These are phyloP conservation scores for Hymenoscyphus fraxineus DNA, from an alignment of 2,329 filamentous ascomycete genomes.

Conservation along the genomic window DNA sequence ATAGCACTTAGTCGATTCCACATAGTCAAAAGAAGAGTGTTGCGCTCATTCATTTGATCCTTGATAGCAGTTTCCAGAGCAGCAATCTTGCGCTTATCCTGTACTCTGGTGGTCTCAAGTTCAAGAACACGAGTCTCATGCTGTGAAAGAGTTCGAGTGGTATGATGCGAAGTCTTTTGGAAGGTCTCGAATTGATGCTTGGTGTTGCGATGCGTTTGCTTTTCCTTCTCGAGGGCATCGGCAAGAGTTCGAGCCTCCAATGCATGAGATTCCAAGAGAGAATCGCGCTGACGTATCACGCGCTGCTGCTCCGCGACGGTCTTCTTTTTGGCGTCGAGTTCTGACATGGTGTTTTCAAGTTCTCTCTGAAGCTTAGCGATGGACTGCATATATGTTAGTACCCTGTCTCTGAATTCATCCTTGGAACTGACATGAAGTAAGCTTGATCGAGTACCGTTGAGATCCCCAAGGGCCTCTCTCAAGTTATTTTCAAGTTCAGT, in stretches of 20 bases:
- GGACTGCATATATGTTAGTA: conserved; percentile 47
- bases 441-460: conserved; percentile 79
- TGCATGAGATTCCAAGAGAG: conserved; percentile 80
- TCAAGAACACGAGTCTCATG: conserved; percentile 83
- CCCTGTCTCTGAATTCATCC: not conserved
- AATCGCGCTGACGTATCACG: conserved; percentile 83
- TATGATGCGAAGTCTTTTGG: conserved; percentile 81
- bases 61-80: conserved; percentile 72
- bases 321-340: conserved; percentile 74
- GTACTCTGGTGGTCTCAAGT: conserved; percentile 72
- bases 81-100: conserved; percentile 73
- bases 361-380: conserved; percentile 86
- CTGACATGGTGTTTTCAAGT: conserved; percentile 76
- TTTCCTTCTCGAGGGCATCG: conserved; percentile 88
- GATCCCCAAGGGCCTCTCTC: conserved; percentile 80
- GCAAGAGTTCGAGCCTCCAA: conserved; percentile 80
- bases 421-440: conserved; percentile 64
- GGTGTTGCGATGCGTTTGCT: conserved; percentile 77
- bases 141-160: conserved; percentile 78
- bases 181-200: conserved; percentile 84
- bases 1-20: conserved; percentile 86
- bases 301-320: conserved; percentile 86
- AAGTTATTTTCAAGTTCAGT: conserved; percentile 88
- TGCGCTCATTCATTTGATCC: conserved; percentile 85
- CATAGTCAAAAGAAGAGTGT: conserved; percentile 78